phyloP scores from a whole-genome alignment of 2,329 filamentous ascomycete genomes.

The Ilyonectria sp. region DNA sequence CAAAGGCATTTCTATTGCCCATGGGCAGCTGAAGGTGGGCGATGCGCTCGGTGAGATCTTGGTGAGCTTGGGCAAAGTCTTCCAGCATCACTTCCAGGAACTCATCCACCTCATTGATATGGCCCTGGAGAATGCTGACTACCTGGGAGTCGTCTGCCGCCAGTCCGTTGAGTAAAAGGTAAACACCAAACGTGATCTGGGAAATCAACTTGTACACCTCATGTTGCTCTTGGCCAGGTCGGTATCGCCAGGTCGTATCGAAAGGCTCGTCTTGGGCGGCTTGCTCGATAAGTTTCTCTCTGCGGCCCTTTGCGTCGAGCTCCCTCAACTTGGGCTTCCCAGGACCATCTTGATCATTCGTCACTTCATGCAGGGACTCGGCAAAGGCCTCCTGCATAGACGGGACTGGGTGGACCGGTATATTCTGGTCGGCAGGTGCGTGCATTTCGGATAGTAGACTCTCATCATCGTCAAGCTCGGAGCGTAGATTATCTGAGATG shows the following conservation, averaged over 20 bases:
- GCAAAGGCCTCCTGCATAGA: conserved; percentile 87
- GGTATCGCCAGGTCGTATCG: conserved; percentile 82
- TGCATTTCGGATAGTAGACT: conserved; percentile 28
- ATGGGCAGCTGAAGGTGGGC: conserved; percentile 87
- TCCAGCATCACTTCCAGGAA: conserved; percentile 90
- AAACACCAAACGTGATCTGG: conserved; percentile 94
- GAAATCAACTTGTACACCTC: conserved; percentile 91
- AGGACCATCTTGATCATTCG: conserved; percentile 58
- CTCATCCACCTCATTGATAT: conserved; percentile 94
- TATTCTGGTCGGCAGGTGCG: conserved; percentile 43
- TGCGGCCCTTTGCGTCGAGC: conserved; percentile 72
- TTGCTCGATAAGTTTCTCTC: conserved; percentile 78
- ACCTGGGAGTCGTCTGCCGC: conserved; percentile 93
- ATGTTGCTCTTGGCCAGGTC: conserved; percentile 83
- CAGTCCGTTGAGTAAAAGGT: conserved; percentile 86
- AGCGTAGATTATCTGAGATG: conserved; percentile 23
- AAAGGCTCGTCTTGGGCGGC: conserved; percentile 79
- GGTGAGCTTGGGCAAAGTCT: conserved; percentile 83
- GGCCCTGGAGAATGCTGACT: conserved; percentile 88
- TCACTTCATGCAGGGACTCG: conserved; percentile 84
- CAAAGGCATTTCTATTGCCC: conserved; percentile 85
- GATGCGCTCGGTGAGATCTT: conserved; percentile 85
- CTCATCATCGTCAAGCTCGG: conserved; percentile 35
- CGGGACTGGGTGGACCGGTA: conserved; percentile 75
- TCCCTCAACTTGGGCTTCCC: conserved; percentile 68